Evolutionary conservation across 768 basidiomycete species (phyloP), one percentile per base, ranked within the genome.

Genomic region (Ramaria rubella): DNA sequence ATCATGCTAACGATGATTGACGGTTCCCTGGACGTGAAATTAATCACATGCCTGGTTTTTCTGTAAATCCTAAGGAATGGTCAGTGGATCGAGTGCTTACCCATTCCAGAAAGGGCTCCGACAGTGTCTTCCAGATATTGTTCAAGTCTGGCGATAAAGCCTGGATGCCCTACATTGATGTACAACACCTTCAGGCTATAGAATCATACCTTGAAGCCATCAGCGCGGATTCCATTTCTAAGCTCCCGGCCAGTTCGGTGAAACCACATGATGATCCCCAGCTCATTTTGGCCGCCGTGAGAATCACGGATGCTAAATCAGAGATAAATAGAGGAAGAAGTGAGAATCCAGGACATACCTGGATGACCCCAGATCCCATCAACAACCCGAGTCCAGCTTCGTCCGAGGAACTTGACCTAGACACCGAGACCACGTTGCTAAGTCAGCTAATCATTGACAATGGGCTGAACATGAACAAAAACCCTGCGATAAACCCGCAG

Each of bases 131-230:
- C 58, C 61, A 72, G 53, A 64, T 72, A 2, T 7, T 57, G n/a
- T 75, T 71, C 68, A 65, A 50, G 2, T 12, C 65, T 0, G 71
- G 72, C 0, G 71, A 73, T 44, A 64, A 61, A 0, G 71, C 70
- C 1, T 75, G 73, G 73, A 38, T 72, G 12, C 67, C 68, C 1
- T 68, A 68, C 34, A 19, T 46, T 15, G 49, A 65, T 21, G 60
- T 68, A 0, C 36, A 57, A 29, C 60, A 65, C 17, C 45, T 71
- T 0, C 52, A 62, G 0, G 65, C 65, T 0, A 40, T 73, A 4
- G 23, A 45, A 0, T 53, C 61, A 3, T 75, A 75, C 58, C 59
- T 72, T 0, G 66, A 72, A 5, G 53, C 67, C 1, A 33, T 69
- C 19, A 72, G 70, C 0, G 58, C 67, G 21, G 42, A 40, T n/a